Percentiles rank a stretch among this genome's conserved stretches.
Conservation (phyloP, 805 yeast species). For the Wickerhamomyces silvicola region DNA sequence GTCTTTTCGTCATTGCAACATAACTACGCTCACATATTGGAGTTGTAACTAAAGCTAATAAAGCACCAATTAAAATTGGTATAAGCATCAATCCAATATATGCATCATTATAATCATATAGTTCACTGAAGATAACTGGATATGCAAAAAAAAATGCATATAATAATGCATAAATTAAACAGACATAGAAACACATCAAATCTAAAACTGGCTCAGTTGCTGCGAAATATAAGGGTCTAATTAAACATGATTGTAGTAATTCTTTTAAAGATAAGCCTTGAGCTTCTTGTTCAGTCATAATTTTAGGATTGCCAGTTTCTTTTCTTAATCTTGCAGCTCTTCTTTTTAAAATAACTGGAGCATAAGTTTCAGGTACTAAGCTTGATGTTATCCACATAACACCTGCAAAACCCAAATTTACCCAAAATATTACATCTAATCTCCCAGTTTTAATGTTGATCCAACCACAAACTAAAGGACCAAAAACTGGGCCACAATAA, state of each 20-base stretch:
- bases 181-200: slow-evolving; percentile 78
- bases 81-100: slow-evolving; percentile 80
- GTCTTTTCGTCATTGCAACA: slow-evolving; percentile 38
- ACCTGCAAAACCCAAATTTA: slow-evolving; percentile 89
- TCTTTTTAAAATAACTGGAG: slow-evolving; percentile 68
- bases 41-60: slow-evolving; percentile 65
- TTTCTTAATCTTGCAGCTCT: slow-evolving; percentile 64
- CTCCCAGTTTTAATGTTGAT: slow-evolving; percentile 65
- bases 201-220: slow-evolving; percentile 81
- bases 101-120: slow-evolving; percentile 74
- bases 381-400: slow-evolving; percentile 63
- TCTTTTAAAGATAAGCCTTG: slow-evolving; percentile 64
- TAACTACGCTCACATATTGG: slow-evolving; percentile 65
- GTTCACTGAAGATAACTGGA: slow-evolving; percentile 77
- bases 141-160: slow-evolving; percentile 94
- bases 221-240: slow-evolving; percentile 74
- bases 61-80: slow-evolving; percentile 86
- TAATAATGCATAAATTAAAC: slow-evolving; percentile 81
- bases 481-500: slow-evolving; percentile 87
- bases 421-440: slow-evolving; percentile 76
- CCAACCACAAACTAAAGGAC: slow-evolving; percentile 85
- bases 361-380: slow-evolving; percentile 83
- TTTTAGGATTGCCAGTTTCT: slow-evolving; percentile 74
- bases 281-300: slow-evolving; percentile 92
- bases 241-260: slow-evolving; percentile 62